Base-by-base conservation (phyloP, 495 filamentous ascomycete species). In the Penicillium verhagenii region DNA sequence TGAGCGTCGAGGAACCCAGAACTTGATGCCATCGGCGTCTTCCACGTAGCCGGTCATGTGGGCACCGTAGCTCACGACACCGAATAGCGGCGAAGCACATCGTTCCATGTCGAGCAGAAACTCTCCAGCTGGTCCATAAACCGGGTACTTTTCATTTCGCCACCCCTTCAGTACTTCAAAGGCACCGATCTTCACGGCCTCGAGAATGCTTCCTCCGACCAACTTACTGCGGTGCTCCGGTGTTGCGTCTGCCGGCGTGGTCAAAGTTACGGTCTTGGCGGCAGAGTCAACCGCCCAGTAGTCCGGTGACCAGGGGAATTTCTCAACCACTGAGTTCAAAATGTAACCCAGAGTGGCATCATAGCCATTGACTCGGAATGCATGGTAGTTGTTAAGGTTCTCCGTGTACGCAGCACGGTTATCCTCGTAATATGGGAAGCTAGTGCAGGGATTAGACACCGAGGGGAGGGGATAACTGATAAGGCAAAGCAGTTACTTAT, bases 121-220 rank as follows among this genome's bases (percentile, higher is more conserved):
- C 60, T 88, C 79, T 4, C 76, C 73, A 7, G 79, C 74, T 5
- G 78, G 82, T 0, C 82, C 89, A 60, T 89, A 94, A 13, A 97
- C 82, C 0, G 91, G 83, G 73, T 96, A 99, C 28, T 87, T 72
- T 73, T 99, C 94, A 59, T 92, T 73, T 35, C 95, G 80, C 94
- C 94, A 99, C 55, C 91, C 90, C 14, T 74, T 76, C 25, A 97
- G 78, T 2, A 96, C 71, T 43, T 82, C 72, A 67, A 97, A 97
- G 0, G 74, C 80, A 13, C 77, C 67, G 21, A 79, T 78, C 24
- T 79, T 70, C 25, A 85, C 83, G 75, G 90, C 90, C 59, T 84
- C 79, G 1, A 70, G 63, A 28, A 86, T 78, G 4, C 89, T 85
- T 33, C 70, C 61, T 0, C 73, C 79, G 4, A 96, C 78, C 20